phyloP scores from a whole-genome alignment of 768 basidiomycete genomes.

The Rhizopogon sp. region DNA sequence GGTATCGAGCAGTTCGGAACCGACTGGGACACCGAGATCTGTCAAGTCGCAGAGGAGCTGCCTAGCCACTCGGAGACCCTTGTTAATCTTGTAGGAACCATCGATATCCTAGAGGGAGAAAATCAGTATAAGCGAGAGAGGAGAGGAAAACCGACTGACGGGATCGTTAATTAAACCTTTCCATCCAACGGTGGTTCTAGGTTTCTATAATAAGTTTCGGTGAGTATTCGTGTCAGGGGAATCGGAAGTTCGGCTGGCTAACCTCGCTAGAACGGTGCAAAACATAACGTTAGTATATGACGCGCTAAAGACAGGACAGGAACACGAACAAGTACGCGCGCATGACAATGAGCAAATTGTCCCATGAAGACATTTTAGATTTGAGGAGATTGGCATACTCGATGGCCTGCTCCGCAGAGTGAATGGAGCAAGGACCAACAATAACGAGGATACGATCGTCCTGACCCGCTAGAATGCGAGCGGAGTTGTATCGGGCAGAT shows the following conservation, averaged over 20 bases:
- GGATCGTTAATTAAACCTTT: constrained; percentile 96
- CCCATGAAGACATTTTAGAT: constrained; percentile 58
- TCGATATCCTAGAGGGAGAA: constrained; percentile 60
- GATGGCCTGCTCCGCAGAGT: constrained; percentile 80
- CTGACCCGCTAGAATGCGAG: constrained; percentile 74
- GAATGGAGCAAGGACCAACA: constrained; percentile 95
- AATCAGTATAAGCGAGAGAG: not conserved
- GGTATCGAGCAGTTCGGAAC: constrained; percentile 88
- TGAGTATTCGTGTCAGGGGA: constrained; percentile 6
- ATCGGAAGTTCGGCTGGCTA: not conserved
- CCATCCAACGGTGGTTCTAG: constrained; percentile 96
- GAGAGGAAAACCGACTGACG: constrained; percentile 7
- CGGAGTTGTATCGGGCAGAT: constrained; percentile 70
- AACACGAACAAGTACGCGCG: constrained; percentile 90
- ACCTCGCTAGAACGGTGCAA: constrained; percentile 31
- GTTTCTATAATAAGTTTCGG: constrained; percentile 55
- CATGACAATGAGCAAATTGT: constrained; percentile 89
- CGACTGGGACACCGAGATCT: constrained; percentile 85
- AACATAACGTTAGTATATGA: constrained; percentile 30
- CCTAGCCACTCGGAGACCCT: constrained; percentile 84
- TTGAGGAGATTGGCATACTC: constrained; percentile 76
- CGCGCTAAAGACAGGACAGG: constrained; percentile 1
- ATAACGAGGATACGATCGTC: constrained; percentile 87
- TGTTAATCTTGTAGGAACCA: constrained; percentile 94
- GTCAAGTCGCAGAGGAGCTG: constrained; percentile 91